Evolutionary conservation across 2,329 filamentous ascomycete species (phyloP), one percentile per base, ranked within the genome.

Genomic region (Berkeleyomyces basicola): DNA sequence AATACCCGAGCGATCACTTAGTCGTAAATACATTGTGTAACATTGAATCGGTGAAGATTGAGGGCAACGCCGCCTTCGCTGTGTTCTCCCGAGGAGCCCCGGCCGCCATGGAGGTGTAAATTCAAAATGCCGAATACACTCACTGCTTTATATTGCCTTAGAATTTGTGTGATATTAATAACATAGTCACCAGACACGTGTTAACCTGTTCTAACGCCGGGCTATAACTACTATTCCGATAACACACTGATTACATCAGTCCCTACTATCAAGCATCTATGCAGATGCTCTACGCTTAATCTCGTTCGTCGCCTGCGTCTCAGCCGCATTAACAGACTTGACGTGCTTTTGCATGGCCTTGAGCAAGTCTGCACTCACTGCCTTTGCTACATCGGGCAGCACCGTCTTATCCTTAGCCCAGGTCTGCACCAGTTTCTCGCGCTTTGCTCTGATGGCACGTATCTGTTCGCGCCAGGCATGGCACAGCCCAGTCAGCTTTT

Each of bases 301-400:
- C 69, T 75, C 71, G 67, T 74, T 74, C 36, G 79, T 66, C 2
- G 74, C 71, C 68, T 76, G 74, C 69, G 79, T 78, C 73, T 83
- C 80, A 47, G 73, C 73, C 9, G 68, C 68, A 55, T 80, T 76
- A 57, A 83, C 75, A 62, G 73, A 74, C 69, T 75, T 74, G 72
- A 82, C 76, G 70, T 77, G 74, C 72, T 79, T 79, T 64, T 80
- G 77, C 72, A 79, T 78, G 64, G 76, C 65, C 71, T 77, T 77
- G 68, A 78, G 76, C 68, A 77, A 66, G 69, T 76, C 74, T 63
- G 71, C 76, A 46, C 78, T 75, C 4, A 80, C 73, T 69, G 76
- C 74, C 67, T 74, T 74, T 66, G 76, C 75, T n/a, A 78, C 69
- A 66, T 83, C 80, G 1, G 74, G 73, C 47, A 75, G 69, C 39